A percentile compares a stretch with the other conserved stretches of the same genome.
Conservation (phyloP, 805 yeast genomes). For the Candida koratica region DNA sequence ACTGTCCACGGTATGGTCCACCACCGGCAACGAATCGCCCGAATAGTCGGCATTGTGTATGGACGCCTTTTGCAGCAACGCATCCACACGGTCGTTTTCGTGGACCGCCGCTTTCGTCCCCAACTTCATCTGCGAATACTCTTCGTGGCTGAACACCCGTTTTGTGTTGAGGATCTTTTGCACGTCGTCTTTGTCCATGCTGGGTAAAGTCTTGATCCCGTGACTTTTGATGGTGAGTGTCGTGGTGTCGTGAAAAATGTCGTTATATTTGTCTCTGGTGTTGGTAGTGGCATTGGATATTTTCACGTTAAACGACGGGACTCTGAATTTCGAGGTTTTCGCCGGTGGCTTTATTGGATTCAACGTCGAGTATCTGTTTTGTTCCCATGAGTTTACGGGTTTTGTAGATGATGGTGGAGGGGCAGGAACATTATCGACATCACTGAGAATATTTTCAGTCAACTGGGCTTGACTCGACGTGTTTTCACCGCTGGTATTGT, state of each 20-base stretch:
- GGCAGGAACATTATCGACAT: slow-evolving; percentile 15
- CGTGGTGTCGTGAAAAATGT: slow-evolving; percentile 18
- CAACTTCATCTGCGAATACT: slow-evolving; percentile 33
- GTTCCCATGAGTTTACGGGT: not conserved
- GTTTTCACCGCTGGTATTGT: slow-evolving; percentile 21
- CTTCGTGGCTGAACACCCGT: slow-evolving; percentile 38
- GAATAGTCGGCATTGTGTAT: slow-evolving; percentile 25
- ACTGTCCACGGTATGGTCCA: slow-evolving; percentile 9
- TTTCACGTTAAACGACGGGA: slow-evolving; percentile 42
- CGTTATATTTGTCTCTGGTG: slow-evolving; percentile 37
- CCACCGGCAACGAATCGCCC: slow-evolving; percentile 11
- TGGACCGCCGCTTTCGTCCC: slow-evolving; percentile 27
- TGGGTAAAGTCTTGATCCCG: slow-evolving; percentile 48
- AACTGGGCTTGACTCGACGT: too few species aligned
- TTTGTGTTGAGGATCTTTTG: slow-evolving; percentile 37
- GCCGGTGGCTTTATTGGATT: not conserved
- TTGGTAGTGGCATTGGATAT: slow-evolving; percentile 31
- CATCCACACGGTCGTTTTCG: slow-evolving; percentile 24
- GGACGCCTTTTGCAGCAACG: slow-evolving; percentile 32
- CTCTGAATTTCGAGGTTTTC: slow-evolving; percentile 31
- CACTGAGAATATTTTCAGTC: slow-evolving; percentile 28
- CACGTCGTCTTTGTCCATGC: slow-evolving; percentile 46
- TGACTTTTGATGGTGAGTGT: slow-evolving; percentile 33
- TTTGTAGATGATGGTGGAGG: not conserved
- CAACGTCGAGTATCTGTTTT: slow-evolving; percentile 5